Evolutionary conservation across 352 stramenopile genomes (phyloP).

Genomic region (Pythium vanterpoolii): DNA sequence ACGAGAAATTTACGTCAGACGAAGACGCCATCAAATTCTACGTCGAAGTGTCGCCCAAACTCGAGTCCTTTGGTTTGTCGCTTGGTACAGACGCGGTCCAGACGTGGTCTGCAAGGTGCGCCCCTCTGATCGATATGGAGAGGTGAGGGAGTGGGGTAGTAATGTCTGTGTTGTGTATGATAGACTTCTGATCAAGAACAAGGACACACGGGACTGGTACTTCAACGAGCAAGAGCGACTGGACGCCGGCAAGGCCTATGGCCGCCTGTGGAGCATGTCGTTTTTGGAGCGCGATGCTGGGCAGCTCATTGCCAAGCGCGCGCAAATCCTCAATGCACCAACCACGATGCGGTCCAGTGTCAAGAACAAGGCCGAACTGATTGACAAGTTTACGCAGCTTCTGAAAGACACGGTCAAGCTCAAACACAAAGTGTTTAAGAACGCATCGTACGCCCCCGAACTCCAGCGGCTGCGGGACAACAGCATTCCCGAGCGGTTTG

Average conservation of each 20-base stretch:
- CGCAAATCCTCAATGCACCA: conserved; percentile 71
- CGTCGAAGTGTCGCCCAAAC: conserved; percentile 44
- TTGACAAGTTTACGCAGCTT: conserved; percentile 83
- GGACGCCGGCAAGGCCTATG: conserved; percentile 74
- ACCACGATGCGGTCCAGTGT: conserved; percentile 48
- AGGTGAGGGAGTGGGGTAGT: neutral
- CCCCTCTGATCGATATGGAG: neutral
- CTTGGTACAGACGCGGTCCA: conserved; percentile 68
- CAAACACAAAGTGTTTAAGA: conserved; percentile 89
- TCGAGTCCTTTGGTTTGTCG: conserved; percentile 62
- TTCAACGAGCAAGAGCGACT: conserved; percentile 77
- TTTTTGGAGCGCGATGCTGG: conserved; percentile 72
- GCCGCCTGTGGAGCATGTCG: conserved; percentile 71
- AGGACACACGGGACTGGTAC: conserved; percentile 85
- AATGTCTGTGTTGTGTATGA: neutral
- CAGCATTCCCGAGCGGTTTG: conserved; percentile 71
- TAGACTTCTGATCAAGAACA: conserved; percentile 84
- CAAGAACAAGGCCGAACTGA: conserved; percentile 81
- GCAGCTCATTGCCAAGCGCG: conserved; percentile 71
- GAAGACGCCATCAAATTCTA: conserved; percentile 74
- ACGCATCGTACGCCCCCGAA: conserved; percentile 51
- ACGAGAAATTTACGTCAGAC: conserved; percentile 45
- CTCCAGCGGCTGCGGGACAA: conserved; percentile 48
- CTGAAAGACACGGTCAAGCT: conserved; percentile 86
- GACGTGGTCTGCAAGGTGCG: conserved; percentile 73